phyloP scores from a whole-genome alignment of 495 filamentous ascomycete genomes.

The Hypoxylon cercidicola region DNA sequence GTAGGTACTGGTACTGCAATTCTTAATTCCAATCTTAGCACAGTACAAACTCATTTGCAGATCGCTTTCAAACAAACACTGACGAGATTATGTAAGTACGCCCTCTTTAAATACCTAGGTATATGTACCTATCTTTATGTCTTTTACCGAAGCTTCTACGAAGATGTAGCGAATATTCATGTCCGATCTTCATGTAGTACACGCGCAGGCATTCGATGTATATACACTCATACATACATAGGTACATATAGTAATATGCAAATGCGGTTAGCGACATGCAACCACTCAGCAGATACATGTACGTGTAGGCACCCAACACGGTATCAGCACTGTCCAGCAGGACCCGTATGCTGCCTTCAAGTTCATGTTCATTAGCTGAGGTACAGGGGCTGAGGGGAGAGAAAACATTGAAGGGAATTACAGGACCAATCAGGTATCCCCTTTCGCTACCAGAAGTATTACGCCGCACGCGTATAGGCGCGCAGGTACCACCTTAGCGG shows the following conservation, averaged over 20 bases:
- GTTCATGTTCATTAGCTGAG: neutral
- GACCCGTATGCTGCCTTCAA: neutral
- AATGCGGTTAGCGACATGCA: slow-evolving; percentile 31
- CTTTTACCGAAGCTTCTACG: too few species aligned
- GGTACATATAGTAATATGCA: neutral
- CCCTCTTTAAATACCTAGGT: too few species aligned
- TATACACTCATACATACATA: neutral
- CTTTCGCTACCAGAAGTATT: slow-evolving; percentile 21
- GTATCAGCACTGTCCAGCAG: neutral
- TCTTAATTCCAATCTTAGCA: slow-evolving; percentile 9
- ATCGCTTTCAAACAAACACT: slow-evolving; percentile 13
- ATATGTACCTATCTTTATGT: too few species aligned
- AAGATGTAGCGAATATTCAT: too few species aligned
- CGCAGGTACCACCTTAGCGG: slow-evolving; percentile 3
- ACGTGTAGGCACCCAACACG: neutral
- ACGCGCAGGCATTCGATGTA: too few species aligned
- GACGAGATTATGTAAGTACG: too few species aligned
- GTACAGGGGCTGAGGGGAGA: neutral
- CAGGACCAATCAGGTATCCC: slow-evolving; percentile 21
- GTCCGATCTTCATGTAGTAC: too few species aligned
- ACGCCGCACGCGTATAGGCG: slow-evolving; percentile 10
- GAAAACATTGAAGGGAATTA: slow-evolving; percentile 3
- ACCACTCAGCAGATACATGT: neutral
- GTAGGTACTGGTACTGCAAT: slow-evolving; percentile 1
- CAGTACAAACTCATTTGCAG: slow-evolving; percentile 19